phyloP scores from a whole-genome alignment of 805 yeast genomes.

The Candida dendrica region DNA sequence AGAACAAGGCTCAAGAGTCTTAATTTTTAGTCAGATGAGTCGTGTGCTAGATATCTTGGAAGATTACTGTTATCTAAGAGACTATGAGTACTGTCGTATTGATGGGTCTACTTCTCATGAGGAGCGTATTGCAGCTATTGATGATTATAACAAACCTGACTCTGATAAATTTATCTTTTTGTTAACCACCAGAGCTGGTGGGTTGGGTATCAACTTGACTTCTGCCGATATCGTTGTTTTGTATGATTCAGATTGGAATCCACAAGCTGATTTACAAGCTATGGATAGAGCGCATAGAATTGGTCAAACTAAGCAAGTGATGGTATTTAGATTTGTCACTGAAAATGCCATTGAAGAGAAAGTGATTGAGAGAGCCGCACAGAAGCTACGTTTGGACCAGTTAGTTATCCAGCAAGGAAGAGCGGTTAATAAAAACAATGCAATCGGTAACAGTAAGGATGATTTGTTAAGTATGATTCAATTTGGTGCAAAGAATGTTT shows the following conservation, averaged over 20 bases:
- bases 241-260: constrained; percentile 96
- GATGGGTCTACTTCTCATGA: constrained; percentile 94
- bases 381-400: constrained; percentile 85
- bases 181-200: constrained; percentile 94
- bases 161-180: constrained; percentile 79
- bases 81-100: constrained; percentile 80
- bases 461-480: constrained; percentile 93
- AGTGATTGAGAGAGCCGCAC: constrained; percentile 93
- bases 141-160: constrained; percentile 78
- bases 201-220: constrained; percentile 88
- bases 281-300: constrained; percentile 98
- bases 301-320: constrained; percentile 94
- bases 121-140: constrained; percentile 87
- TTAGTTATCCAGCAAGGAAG: constrained; percentile 93
- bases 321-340: constrained; percentile 87
- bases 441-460: constrained; percentile 62
- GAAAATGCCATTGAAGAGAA: constrained; percentile 96
- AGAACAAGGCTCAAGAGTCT: constrained; percentile 77
- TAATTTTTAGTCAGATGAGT: constrained; percentile 92
- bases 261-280: constrained; percentile 95
- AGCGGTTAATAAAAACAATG: constrained; percentile 37
- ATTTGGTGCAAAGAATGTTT: constrained; percentile 88
- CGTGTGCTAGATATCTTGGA: constrained; percentile 83
- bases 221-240: constrained; percentile 85
- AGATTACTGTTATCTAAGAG: constrained; percentile 84